These are phyloP conservation scores for Themeda triandra DNA, from an alignment of 176 grass and related monocot genomes.

Conservation along the genomic window DNA sequence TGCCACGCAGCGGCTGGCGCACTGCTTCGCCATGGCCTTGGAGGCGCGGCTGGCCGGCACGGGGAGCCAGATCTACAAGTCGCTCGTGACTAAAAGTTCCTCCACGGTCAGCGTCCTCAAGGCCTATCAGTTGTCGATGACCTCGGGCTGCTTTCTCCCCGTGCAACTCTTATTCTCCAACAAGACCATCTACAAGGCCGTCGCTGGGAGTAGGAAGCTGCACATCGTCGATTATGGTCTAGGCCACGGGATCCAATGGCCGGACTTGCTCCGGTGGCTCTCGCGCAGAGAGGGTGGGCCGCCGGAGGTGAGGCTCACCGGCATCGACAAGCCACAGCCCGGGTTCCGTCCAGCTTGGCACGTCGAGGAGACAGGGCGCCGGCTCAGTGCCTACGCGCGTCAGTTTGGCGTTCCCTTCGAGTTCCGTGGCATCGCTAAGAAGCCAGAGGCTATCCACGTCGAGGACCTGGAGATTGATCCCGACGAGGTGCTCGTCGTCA, in stretches of 20 bases:
- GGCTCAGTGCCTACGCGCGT: constrained; percentile 13
- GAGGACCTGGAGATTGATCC: constrained; percentile 28
- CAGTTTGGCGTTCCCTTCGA: constrained; percentile 35
- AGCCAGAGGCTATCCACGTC: background rate
- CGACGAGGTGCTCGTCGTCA: constrained; percentile 42
- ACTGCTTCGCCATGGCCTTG: constrained; percentile 48
- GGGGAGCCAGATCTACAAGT: constrained; percentile 40
- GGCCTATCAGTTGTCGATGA: constrained; percentile 33
- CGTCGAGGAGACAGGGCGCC: constrained; percentile 38
- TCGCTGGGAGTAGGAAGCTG: constrained; percentile 21
- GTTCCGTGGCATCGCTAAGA: background rate
- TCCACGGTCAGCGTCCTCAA: constrained; percentile 34
- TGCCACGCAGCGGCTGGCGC: constrained; percentile 49
- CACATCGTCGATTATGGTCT: constrained; percentile 44
- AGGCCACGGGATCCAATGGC: constrained; percentile 41
- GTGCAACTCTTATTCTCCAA: background rate
- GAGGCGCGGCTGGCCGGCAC: constrained; percentile 59
- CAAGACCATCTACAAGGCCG: constrained; percentile 5
- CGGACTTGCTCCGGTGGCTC: background rate
- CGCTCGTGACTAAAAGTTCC: constrained; percentile 8
- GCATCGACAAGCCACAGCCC: constrained; percentile 29
- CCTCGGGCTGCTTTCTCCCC: constrained; percentile 14
- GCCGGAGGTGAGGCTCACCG: constrained; percentile 43
- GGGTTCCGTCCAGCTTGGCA: constrained; percentile 36
- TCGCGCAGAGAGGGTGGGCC: constrained; percentile 31